Conservation (phyloP, 139 green algal species). For the Diplosphaera chodatii region DNA sequence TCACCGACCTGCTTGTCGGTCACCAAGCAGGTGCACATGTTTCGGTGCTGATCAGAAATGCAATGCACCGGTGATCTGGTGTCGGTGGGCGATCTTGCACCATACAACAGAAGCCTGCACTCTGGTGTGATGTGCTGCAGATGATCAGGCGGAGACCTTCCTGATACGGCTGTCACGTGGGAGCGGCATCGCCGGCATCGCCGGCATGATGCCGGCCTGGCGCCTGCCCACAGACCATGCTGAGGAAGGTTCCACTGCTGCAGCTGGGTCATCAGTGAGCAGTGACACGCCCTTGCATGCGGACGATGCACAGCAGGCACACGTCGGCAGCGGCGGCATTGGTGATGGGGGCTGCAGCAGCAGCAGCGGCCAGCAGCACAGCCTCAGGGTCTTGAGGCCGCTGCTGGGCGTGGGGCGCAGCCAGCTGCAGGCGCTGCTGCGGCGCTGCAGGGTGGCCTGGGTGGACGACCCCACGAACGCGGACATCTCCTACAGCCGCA, state of each 20-base stretch:
- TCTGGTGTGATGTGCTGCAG: no score
- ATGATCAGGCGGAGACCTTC: constrained; percentile 51
- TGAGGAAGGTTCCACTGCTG: no score
- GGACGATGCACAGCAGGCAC: no score
- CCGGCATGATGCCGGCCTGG: constrained; percentile 25
- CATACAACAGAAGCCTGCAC: no score
- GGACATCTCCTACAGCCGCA: not conserved
- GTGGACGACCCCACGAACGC: constrained; percentile 12
- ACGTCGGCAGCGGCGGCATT: no score
- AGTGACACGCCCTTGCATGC: no score
- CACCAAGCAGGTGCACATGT: constrained; percentile 41
- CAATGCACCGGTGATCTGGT: no score
- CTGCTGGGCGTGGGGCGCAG: constrained; percentile 10
- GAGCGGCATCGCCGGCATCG: constrained; percentile 40
- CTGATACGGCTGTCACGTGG: constrained; percentile 41
- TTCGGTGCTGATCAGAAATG: constrained; percentile 24
- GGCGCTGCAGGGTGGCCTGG: not conserved
- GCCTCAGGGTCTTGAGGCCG: not conserved
- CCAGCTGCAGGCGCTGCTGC: constrained; percentile 3
- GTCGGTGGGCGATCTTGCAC: no score
- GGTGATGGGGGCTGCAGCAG: not conserved
- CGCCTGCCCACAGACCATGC: no score
- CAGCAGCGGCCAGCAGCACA: not conserved
- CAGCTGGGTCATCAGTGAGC: no score
- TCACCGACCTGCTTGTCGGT: constrained; percentile 25